A percentile compares a stretch with the other conserved stretches of the same genome.
Conservation (phyloP, 257 asterid genomes). For the Solanum acaule region DNA sequence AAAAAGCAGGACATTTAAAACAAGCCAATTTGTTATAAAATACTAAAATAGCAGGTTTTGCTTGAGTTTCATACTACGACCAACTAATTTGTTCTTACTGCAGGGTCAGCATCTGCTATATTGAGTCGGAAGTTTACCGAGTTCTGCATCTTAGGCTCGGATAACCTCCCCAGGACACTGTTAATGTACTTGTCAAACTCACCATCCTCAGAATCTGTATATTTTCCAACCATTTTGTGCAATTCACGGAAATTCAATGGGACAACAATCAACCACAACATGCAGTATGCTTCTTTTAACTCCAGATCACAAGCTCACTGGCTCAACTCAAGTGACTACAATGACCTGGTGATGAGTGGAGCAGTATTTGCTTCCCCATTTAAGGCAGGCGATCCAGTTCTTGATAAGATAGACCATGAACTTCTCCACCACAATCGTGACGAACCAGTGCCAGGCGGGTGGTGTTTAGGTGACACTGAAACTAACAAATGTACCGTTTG, state of each 20-base stretch:
- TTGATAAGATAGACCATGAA: slow-evolving; percentile 52
- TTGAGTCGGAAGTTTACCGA: slow-evolving; percentile 68
- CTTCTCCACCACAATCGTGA: slow-evolving; percentile 36
- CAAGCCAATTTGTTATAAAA: background rate
- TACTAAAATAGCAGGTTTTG: background rate
- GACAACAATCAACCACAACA: slow-evolving; percentile 62
- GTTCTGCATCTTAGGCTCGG: slow-evolving; percentile 63
- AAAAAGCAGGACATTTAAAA: no score
- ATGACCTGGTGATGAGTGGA: slow-evolving; percentile 50
- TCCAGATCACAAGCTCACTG: slow-evolving; percentile 18
- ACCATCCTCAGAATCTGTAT: slow-evolving; percentile 50
- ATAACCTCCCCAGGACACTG: slow-evolving; percentile 75
- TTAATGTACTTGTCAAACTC: slow-evolving; percentile 82
- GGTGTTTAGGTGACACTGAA: slow-evolving; percentile 68
- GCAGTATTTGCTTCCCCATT: slow-evolving; percentile 73
- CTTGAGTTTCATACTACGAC: background rate
- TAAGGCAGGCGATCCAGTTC: slow-evolving; percentile 32
- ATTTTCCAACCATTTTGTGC: slow-evolving; percentile 78
- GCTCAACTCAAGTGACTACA: slow-evolving; percentile 52
- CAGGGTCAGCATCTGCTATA: slow-evolving; percentile 65
- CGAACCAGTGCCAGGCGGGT: slow-evolving; percentile 71
- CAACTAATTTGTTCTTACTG: background rate
- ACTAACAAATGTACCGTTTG: slow-evolving; percentile 43
- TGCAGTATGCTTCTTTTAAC: slow-evolving; percentile 39
- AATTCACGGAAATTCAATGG: slow-evolving; percentile 57